Evolutionary conservation across 345 rosid species (phyloP), one percentile per base, ranked within the genome.

Genomic region (Hibiscus tridactylites): DNA sequence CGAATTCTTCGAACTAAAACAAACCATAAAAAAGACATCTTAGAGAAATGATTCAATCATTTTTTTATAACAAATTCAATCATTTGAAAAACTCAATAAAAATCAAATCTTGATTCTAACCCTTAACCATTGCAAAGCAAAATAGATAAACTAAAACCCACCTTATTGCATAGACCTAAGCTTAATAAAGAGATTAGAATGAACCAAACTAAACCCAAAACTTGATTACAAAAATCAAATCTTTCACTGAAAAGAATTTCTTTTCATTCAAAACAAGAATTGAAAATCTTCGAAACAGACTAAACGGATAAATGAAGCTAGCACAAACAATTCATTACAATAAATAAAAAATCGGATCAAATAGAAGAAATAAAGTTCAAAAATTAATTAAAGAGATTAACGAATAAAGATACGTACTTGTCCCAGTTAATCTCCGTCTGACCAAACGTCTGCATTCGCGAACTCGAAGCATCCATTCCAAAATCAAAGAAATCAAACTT

Each of bases 381-480:
- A 62, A 52, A 50, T 6, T 4, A 50, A 47, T 12, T 8, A 49
- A 50, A 8, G 31, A 61, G 29, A 11, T 65, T 24, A 66, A 65
- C 26, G 56, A 44, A 2, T 31, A 6, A 12, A 3, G 60, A 31
- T 10, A 86, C 87, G 26, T 83, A 91, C 98, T 94, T 91, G 81
- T 94, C 98, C 98, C 98, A 91, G 74, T 94, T 90, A 71, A 91
- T 94, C 92, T 94, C 97, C 73, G 95, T 86, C 76, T 83, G 94
- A 39, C 86, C 94, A 73, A 89, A 75, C 2, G 92, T 77, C 1
- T 77, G 87, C 71, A 78, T 80, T 52, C 90, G 86, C 72, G 92
- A 63, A 65, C 35, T 79, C 60, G 92, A 70, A 68, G 91, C 78
- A 56, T 77, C 84, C 96, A 88, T 81, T 46, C 37, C 26, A 66